Conservation (phyloP, 352 stramenopile species). For the Halophytophthora polymorphica region DNA sequence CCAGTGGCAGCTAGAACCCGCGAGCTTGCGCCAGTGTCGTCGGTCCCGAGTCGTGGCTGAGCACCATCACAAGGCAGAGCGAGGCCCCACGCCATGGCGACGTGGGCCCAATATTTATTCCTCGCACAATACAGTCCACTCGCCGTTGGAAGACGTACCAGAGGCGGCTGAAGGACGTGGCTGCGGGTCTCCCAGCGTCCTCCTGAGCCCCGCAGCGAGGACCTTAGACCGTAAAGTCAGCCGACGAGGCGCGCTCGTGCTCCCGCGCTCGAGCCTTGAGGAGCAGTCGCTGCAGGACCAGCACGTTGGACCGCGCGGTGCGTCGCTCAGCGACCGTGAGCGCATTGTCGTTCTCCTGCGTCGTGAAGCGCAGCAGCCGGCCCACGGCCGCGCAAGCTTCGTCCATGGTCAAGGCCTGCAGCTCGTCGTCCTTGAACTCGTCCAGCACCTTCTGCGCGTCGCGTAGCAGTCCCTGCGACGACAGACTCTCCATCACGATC, state of each 20-base stretch:
- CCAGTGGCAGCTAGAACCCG: conserved; percentile 20
- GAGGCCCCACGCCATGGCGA: too few relatives aligned
- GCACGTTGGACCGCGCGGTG: conserved; percentile 36
- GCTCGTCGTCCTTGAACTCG: conserved; percentile 23
- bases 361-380: conserved; percentile 49
- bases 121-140: too few relatives aligned
- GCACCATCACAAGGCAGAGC: too few relatives aligned
- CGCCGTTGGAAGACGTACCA: too few relatives aligned
- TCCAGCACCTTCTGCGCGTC: conserved; percentile 33
- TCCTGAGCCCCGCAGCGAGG: too few relatives aligned
- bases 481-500: conserved; percentile 60
- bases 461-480: conserved; percentile 46
- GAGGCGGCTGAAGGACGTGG: too few relatives aligned
- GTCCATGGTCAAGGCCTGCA: conserved; percentile 28
- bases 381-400: conserved; percentile 39
- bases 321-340: conserved; percentile 37
- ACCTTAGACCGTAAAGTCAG: conserved; percentile 41
- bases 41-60: too few relatives aligned
- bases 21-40: too few relatives aligned
- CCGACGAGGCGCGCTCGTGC: conserved; percentile 24
- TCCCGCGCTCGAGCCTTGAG: conserved; percentile 48
- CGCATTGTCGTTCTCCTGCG: conserved; percentile 28
- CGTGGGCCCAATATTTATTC: too few relatives aligned
- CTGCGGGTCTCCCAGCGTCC: neutral
- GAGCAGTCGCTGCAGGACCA: conserved; percentile 51